Percentiles rank a stretch among this genome's conserved stretches.
phyloP scores from a whole-genome alignment of 305 asterid genomes.

The Coffea humblotiana region DNA sequence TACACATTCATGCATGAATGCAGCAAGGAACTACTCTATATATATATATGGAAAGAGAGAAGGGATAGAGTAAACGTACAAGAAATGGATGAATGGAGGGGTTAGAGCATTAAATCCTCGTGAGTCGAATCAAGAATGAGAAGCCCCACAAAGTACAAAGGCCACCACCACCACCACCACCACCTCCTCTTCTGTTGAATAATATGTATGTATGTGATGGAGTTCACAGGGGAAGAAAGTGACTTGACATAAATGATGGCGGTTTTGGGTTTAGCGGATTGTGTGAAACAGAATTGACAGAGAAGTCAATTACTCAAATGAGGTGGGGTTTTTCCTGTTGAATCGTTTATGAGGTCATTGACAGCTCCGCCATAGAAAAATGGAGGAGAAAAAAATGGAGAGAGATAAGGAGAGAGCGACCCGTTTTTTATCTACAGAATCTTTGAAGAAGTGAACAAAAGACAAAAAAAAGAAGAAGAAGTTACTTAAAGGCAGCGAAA shows the following conservation, averaged over 20 bases:
- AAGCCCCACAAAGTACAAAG: neutral
- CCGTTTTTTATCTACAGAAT: neutral
- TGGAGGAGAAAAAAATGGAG: neutral
- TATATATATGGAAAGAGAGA: neutral
- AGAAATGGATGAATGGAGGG: slow-evolving; percentile 7
- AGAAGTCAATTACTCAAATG: slow-evolving; percentile 19
- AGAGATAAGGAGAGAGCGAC: neutral
- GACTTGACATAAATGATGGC: slow-evolving; percentile 22
- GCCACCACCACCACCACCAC: slow-evolving; percentile 22
- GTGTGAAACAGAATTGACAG: neutral
- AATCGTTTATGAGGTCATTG: slow-evolving; percentile 16
- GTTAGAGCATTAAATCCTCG: slow-evolving; percentile 43
- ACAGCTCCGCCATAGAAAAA: slow-evolving; percentile 32
- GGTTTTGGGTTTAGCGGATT: neutral
- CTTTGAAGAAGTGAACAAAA: slow-evolving; percentile 35
- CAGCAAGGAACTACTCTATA: neutral
- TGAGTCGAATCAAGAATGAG: slow-evolving; percentile 36
- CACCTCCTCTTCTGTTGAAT: slow-evolving; percentile 33
- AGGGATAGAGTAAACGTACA: neutral
- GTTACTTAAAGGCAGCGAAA: slow-evolving; percentile 14
- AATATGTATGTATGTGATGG: neutral
- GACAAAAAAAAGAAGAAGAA: slow-evolving; percentile 36
- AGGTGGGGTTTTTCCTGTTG: neutral
- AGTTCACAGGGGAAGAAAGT: slow-evolving; percentile 23
- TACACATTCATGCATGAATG: neutral